Evolutionary conservation across 768 basidiomycete species (phyloP).

Genomic region (Symmetrospora coprosmae): DNA sequence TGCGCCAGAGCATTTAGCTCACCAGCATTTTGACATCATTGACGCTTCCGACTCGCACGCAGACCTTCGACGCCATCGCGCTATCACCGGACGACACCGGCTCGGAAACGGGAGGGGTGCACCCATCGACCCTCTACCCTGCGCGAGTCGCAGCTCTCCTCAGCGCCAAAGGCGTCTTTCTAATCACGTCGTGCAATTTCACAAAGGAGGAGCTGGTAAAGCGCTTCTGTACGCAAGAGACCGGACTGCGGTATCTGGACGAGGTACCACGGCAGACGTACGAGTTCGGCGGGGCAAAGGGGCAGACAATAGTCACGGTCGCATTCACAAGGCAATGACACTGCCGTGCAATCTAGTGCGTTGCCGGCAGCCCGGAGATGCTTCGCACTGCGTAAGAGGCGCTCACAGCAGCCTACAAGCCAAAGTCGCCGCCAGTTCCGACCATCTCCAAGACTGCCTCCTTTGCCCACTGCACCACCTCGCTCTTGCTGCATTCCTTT

Average conservation of each 20-base stretch:
- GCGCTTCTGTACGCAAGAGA: slow-evolving; percentile 1
- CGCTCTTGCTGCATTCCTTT: slow-evolving; percentile 2
- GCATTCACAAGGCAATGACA: slow-evolving; percentile 10
- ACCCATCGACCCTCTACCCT: slow-evolving; percentile 8
- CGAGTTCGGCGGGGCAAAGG: slow-evolving; percentile 12
- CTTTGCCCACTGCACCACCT: not conserved
- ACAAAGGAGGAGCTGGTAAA: slow-evolving; percentile 22
- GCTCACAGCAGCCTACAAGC: not conserved
- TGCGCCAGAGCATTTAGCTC: not conserved
- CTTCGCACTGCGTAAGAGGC: too few relatives aligned
- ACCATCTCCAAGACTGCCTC: slow-evolving; percentile 5
- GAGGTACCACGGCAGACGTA: slow-evolving; percentile 14
- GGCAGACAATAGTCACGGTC: slow-evolving; percentile 16
- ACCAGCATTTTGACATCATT: not conserved
- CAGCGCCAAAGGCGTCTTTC: slow-evolving; percentile 3
- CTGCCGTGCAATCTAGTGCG: too few relatives aligned
- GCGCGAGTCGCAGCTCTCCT: not conserved
- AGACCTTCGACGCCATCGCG: slow-evolving; percentile 40
- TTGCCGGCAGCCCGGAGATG: too few relatives aligned
- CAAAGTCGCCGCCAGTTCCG: not conserved
- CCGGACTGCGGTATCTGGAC: not conserved
- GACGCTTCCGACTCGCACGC: not conserved
- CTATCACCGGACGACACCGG: slow-evolving; percentile 22
- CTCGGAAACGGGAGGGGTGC: too few relatives aligned
- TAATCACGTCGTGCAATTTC: slow-evolving; percentile 24